Evolutionary conservation across 331 rosid genomes (phyloP).

Genomic region (Quercus tomentella): DNA sequence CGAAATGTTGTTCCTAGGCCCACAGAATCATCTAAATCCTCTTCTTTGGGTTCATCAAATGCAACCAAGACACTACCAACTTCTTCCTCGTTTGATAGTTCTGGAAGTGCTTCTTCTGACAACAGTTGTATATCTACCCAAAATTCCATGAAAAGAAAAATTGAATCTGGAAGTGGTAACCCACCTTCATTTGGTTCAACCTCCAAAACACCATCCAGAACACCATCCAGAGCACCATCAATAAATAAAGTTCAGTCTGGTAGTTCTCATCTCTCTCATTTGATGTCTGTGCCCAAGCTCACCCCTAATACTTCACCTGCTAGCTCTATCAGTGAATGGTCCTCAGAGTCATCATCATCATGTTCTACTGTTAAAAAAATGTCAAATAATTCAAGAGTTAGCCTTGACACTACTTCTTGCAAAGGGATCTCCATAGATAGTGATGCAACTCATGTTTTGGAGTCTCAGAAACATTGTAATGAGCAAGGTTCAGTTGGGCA

Average conservation of each 20-base stretch:
- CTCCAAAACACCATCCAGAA: constrained; percentile 47
- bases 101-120: constrained; percentile 36
- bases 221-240: constrained; percentile 30
- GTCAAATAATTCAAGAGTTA: constrained; percentile 59
- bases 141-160: constrained; percentile 38
- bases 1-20: constrained; percentile 37
- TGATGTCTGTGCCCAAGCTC: constrained; percentile 45
- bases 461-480: constrained; percentile 24
- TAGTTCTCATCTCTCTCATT: constrained; percentile 40
- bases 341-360: constrained; percentile 77
- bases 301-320: constrained; percentile 75
- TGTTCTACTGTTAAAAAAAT: constrained; percentile 36
- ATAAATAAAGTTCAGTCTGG: constrained; percentile 38
- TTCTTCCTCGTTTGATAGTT: constrained; percentile 26
- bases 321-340: constrained; percentile 88
- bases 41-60: constrained; percentile 36
- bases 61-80: constrained; percentile 19
- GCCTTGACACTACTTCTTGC: constrained; percentile 51
- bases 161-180: constrained; percentile 27
- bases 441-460: constrained; percentile 34
- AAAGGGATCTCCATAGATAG: constrained; percentile 37
- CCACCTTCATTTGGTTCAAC: constrained; percentile 42
- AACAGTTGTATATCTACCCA: constrained; percentile 41
- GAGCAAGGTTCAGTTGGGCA: constrained; percentile 33
- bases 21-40: constrained; percentile 26